Evolutionary conservation across 352 stramenopile species (phyloP), one percentile per base, ranked within the genome.

Genomic region (Pythium volutum): DNA sequence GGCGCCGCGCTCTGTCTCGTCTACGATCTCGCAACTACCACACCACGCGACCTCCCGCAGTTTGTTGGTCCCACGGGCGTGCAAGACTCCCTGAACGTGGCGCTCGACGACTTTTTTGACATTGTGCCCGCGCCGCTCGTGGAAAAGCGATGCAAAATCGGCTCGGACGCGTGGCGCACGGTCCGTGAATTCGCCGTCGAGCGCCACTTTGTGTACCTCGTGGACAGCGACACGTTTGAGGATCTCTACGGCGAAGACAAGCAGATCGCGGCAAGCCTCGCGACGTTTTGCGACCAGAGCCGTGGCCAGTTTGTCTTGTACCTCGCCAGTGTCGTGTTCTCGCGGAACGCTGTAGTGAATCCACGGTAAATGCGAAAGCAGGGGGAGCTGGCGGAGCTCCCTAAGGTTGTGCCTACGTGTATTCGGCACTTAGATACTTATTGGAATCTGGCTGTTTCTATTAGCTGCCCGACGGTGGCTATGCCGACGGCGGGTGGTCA

Each of bases 201-300:
- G 4, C 51, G 38, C n/a, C n/a, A n/a, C 12, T 46, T 58, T 36
- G 51, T 58, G 51, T 58, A 58, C 36, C 23, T 45, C 23, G 23
- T 48, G 3, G 29, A 4, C 1, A 23, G 22, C 2, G 22, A 25
- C 16, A 18, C 51, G 34, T 58, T 58, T 48, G 51, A 58, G 2
- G 16, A 2, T 2, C 3, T 58, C 10, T 22, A 7, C 9, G 4
- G 33, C 8, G 23, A 23, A 8, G 51, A 58, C 0, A 8, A 8
- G 4, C 8, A 10, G 16, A 36, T 58, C 12, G 51, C 51, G 12
- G 25, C 48, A 36, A 58, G 51, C 23, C 25, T 58, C 5, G 51
- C 51, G 34, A 36, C 51, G 15, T 58, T 58, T 36, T 58, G 51
- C 14, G 33, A n/a, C 4, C 33, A 20, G 27, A 58, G 20, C 2